Evolutionary conservation across 805 yeast genomes (phyloP).

Genomic region (Starmerella etchellsii): DNA sequence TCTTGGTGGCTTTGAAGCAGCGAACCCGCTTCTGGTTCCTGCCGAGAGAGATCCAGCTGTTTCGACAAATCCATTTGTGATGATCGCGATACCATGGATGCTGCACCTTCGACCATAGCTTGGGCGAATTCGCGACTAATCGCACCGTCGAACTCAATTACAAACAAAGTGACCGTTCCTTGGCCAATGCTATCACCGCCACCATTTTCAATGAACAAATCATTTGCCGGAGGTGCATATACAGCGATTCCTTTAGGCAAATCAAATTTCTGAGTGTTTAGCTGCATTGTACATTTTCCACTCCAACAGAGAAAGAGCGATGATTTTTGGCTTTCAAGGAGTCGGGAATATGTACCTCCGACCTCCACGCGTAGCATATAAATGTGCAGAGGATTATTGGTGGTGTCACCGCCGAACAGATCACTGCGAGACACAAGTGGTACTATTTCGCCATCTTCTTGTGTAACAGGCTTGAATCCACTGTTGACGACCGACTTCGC

Average conservation of each 20-base stretch:
- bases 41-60: neutral
- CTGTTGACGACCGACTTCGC: slow-evolving; percentile 13
- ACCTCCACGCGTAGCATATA: slow-evolving; percentile 12
- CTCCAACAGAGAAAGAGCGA: slow-evolving; percentile 17
- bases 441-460: slow-evolving; percentile 5
- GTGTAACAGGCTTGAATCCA: slow-evolving; percentile 6
- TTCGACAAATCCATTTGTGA: neutral
- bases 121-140: slow-evolving; percentile 12
- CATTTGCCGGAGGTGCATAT: slow-evolving; percentile 18
- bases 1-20: too few species aligned
- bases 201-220: slow-evolving; percentile 14
- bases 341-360: slow-evolving; percentile 10
- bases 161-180: slow-evolving; percentile 9
- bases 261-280: slow-evolving; percentile 11
- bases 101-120: slow-evolving; percentile 13
- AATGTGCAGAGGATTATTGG: slow-evolving; percentile 9
- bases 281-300: slow-evolving; percentile 13
- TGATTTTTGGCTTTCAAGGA: slow-evolving; percentile 13
- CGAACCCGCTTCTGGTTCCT: too few species aligned
- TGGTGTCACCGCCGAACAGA: slow-evolving; percentile 9
- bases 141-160: slow-evolving; percentile 11
- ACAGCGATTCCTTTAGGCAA: slow-evolving; percentile 17
- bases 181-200: slow-evolving; percentile 1
- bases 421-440: slow-evolving; percentile 7
- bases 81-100: slow-evolving; percentile 9